A percentile compares a stretch with the other conserved stretches of the same genome.
phyloP scores from a whole-genome alignment of 306 rosid genomes.

The Medicago lupulina region DNA sequence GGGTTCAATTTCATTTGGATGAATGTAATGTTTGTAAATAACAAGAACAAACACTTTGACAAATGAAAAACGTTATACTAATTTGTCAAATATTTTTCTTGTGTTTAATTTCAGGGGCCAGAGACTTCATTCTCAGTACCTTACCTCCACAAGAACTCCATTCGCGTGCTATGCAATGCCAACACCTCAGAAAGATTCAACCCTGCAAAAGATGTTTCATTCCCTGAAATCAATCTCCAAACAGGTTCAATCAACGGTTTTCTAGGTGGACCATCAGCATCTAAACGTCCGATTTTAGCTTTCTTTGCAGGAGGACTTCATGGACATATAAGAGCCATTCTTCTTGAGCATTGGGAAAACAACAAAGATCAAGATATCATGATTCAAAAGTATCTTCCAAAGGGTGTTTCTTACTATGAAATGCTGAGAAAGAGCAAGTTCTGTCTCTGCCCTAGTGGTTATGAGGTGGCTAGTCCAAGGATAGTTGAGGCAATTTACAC shows the following conservation, averaged over 20 bases:
- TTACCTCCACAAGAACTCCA: slow-evolving; percentile 61
- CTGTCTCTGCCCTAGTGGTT: slow-evolving; percentile 92
- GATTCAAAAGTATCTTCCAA: slow-evolving; percentile 76
- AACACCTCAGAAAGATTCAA: slow-evolving; percentile 86
- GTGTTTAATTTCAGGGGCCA: slow-evolving; percentile 63
- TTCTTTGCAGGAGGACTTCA: slow-evolving; percentile 94
- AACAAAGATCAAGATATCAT: slow-evolving; percentile 67
- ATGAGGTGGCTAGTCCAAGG: slow-evolving; percentile 90
- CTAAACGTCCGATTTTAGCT: slow-evolving; percentile 60
- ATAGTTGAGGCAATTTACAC: slow-evolving; percentile 92
- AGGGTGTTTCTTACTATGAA: slow-evolving; percentile 66
- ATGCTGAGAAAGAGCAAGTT: slow-evolving; percentile 81
- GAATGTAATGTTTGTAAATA: neutral
- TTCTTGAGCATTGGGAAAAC: slow-evolving; percentile 84
- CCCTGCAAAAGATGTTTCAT: slow-evolving; percentile 78
- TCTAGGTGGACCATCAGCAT: slow-evolving; percentile 75
- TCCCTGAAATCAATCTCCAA: slow-evolving; percentile 83
- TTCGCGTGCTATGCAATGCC: slow-evolving; percentile 82
- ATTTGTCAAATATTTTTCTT: neutral
- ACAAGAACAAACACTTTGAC: neutral
- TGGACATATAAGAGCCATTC: slow-evolving; percentile 69
- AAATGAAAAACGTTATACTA: neutral
- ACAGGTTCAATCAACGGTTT: slow-evolving; percentile 61
- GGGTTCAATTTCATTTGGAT: neutral
- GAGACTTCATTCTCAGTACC: slow-evolving; percentile 62